Base-by-base conservation (phyloP, 2,329 filamentous ascomycete species). In the Venturia nashicola region DNA sequence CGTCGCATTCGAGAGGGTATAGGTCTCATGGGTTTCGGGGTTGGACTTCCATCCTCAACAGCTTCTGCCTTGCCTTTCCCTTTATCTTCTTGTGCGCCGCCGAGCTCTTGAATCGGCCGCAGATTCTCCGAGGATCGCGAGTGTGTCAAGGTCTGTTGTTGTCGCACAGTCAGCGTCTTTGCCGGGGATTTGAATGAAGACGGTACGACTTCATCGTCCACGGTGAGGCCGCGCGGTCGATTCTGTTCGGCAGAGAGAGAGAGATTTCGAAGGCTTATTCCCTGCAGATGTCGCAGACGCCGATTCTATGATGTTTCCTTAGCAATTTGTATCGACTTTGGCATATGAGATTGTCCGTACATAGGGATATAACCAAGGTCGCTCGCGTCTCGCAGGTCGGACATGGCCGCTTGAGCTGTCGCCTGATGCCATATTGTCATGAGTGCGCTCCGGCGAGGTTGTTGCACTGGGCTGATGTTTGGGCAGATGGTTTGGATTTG, bases 261-360 rank as follows among this genome's bases (percentile, higher is more conserved):
- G 54, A 97, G 80, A 74, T 97, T 97, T 65, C 93, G 90, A 61
- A 97, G 78, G 64, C 89, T 93, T 69, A 97, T 85, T 68, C 90
- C 91, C 70, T 90, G 87, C 5, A 97, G 82, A 78, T 97, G 92
- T 63, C 93, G 86, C 62, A 97, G 81, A 74, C 88, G 91, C 73
- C 91, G 89, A 74, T 96, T 97, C 81, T 94, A 69, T 27, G 1
- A 18, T 32, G 27, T 20, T 36, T 23, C 2, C 64, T 60, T 65
- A 46, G 64, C 18, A 36, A 5, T n/a, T 57, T n/a, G 46, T 5
- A 55, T n/a, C 59, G 36, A 62, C 54, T 40, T 57, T 20, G 16
- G 8, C 34, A 12, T 46, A 42, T 42, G 60, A 27, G 63, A 34
- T 60, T 54, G 18, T n/a, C 66, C 70, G 62, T 75, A 82, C 80